Conservation (phyloP, 371 early-diverging fungal genomes). For the Rhizopus stolonifer region DNA sequence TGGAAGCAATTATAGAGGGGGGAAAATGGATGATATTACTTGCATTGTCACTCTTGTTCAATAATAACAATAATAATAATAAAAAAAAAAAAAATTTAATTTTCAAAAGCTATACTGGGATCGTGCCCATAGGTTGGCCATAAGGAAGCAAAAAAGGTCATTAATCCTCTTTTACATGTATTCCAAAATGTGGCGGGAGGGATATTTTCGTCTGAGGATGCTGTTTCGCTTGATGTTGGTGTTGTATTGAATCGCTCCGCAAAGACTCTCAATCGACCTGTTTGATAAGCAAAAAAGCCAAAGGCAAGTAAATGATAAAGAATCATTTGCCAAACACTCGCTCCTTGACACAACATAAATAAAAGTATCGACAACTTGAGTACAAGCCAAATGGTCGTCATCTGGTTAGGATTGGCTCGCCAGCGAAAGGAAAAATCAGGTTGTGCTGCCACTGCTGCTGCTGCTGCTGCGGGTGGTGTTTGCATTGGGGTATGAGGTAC, state of each 20-base stretch:
- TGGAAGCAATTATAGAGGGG: constrained; percentile 48
- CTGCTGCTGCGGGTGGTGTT: constrained; percentile 5
- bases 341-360: constrained; percentile 44
- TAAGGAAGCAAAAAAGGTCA: constrained; percentile 43
- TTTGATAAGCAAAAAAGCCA: constrained; percentile 45
- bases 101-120: constrained; percentile 40
- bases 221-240: neutral
- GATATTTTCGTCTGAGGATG: too few species aligned
- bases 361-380: constrained; percentile 37
- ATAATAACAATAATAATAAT: constrained; percentile 11
- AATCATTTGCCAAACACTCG: constrained; percentile 39
- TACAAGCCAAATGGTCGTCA: constrained; percentile 49
- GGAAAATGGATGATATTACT: constrained; percentile 55
- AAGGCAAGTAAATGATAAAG: constrained; percentile 40
- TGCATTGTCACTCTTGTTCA: constrained; percentile 48
- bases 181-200: too few species aligned
- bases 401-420: too few species aligned
- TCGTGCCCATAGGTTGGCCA: constrained; percentile 48
- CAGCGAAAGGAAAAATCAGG: too few species aligned
- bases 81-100: neutral
- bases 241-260: constrained; percentile 35
- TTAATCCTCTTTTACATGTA: constrained; percentile 40
- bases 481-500: constrained; percentile 3
- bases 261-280: constrained; percentile 42
- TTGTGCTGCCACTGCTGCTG: too few species aligned